Base-by-base conservation (phyloP, 1,139 yeast species). In the Diutina sp. region DNA sequence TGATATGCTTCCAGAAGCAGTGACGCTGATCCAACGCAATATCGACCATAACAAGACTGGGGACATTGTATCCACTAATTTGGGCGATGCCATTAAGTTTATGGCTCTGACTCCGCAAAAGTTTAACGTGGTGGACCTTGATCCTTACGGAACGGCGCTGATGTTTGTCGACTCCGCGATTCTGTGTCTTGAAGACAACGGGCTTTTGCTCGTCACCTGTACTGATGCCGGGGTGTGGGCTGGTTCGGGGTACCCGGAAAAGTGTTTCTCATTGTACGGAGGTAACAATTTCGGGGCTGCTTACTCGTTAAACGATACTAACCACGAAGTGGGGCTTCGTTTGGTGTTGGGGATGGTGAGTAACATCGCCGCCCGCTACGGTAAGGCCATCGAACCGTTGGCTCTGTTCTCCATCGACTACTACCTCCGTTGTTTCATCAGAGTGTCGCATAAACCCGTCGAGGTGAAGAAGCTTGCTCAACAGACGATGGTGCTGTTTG, bases 101-200 rank as follows among this genome's bases (percentile, higher is more conserved):
- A 90, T 93, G 97, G 78, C 84, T 57, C 67, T 78, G 0, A 67
- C 71, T 38, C 72, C 71, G 28, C 65, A 64, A 29, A 76, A 77
- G 57, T 87, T 86, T 70, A 96, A 93, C 66, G 88, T 89, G 11
- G 83, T 95, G 58, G 99, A 93, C 70, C 77, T 93, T 58, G 99
- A 93, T 67, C 99, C 99, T 0, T 93, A 93, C 67, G 99, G 99
- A 25, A 87, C 97, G 0, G 99, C 97, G 0, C 82, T 97, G 1
- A 98, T 98, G 6, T 93, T 93, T 66, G 77, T 93, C 48, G 99
- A 93, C 67, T 81, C 93, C 35, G 97, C 98, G 0, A 76, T 93
- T 44, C 96, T 89, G 64, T 75, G 86, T 47, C 79, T 91, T 14
- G 81, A 79, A 56, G 91, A 90, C 62, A 93, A 86, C 55, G 99